phyloP scores from a whole-genome alignment of 1,284 basidiomycete genomes.

The Rhodotorula sp. region DNA sequence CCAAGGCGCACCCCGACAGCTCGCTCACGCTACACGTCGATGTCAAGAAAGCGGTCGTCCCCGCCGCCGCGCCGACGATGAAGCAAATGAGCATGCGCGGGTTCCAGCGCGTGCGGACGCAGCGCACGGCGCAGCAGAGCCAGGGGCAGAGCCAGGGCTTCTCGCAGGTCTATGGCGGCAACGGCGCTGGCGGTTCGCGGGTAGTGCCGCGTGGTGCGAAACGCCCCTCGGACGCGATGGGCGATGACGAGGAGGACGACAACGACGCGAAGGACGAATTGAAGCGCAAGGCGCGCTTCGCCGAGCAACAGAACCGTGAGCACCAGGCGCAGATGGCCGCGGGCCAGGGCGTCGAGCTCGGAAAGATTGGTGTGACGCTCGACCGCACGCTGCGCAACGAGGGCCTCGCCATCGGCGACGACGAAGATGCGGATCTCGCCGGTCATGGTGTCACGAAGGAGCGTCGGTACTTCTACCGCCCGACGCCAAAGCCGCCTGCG shows the following conservation, averaged over 20 bases:
- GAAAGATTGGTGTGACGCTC: slow-evolving; percentile 35
- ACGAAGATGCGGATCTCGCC: slow-evolving; percentile 48
- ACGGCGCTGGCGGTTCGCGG: neutral
- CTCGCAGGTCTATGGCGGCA: neutral
- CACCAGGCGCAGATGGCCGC: slow-evolving; percentile 5
- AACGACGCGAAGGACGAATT: slow-evolving; percentile 8
- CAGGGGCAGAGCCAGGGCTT: slow-evolving; percentile 14
- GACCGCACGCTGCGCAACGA: slow-evolving; percentile 49
- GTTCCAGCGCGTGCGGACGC: slow-evolving; percentile 50
- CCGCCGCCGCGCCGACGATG: slow-evolving; percentile 72
- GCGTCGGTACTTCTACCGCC: slow-evolving; percentile 55
- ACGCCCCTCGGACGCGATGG: slow-evolving; percentile 42
- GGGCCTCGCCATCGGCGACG: slow-evolving; percentile 50
- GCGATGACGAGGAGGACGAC: slow-evolving; percentile 20
- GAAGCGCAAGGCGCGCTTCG: slow-evolving; percentile 18
- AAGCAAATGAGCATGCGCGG: slow-evolving; percentile 66
- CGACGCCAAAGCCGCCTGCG: slow-evolving; percentile 51
- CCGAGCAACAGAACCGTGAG: slow-evolving; percentile 14
- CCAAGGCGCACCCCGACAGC: slow-evolving; percentile 64
- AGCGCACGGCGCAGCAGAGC: slow-evolving; percentile 22
- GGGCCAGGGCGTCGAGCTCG: slow-evolving; percentile 23
- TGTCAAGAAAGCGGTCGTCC: slow-evolving; percentile 78
- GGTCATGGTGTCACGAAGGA: slow-evolving; percentile 25
- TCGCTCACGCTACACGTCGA: slow-evolving; percentile 75
- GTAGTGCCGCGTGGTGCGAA: slow-evolving; percentile 8